Evolutionary conservation across 2,329 filamentous ascomycete genomes (phyloP).

Genomic region (Xylaria sp.): DNA sequence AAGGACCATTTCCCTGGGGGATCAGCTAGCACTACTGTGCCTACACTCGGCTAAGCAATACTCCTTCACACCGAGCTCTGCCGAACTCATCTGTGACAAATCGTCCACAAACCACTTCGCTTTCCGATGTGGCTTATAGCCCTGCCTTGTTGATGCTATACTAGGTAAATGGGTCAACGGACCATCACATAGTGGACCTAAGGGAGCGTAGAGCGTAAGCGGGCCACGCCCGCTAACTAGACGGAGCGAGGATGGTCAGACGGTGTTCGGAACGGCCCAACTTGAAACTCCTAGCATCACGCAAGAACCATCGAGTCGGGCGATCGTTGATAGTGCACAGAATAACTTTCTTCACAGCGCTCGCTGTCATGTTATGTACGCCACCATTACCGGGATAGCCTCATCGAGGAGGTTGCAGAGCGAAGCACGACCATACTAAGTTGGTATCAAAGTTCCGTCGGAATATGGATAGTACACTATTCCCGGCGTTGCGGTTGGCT

Average conservation of each 20-base stretch:
- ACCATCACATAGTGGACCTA: not conserved
- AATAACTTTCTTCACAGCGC: not conserved
- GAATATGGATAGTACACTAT: constrained; percentile 7
- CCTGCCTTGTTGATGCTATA: not conserved
- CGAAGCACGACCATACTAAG: not conserved
- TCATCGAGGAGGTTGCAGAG: not conserved
- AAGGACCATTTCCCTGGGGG: constrained; percentile 5
- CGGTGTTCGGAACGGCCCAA: not conserved
- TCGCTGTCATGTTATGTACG: not conserved
- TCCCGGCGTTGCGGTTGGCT: constrained; percentile 10
- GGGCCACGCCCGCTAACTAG: not conserved
- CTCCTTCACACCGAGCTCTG: not conserved
- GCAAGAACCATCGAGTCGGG: not conserved
- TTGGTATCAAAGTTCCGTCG: not conserved
- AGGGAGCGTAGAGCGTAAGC: not conserved
- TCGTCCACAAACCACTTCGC: constrained; percentile 12
- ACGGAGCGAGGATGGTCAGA: not conserved
- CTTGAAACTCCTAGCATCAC: constrained; percentile 6
- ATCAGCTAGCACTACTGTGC: constrained; percentile 19
- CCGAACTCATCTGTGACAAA: constrained; percentile 7
- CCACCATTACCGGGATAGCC: not conserved
- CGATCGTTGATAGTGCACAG: not conserved
- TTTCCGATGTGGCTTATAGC: constrained; percentile 16
- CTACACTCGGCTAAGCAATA: too few species aligned
- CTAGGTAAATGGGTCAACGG: not conserved